Conservation (phyloP, 306 rosid species). For the Sesbania bispinosa region DNA sequence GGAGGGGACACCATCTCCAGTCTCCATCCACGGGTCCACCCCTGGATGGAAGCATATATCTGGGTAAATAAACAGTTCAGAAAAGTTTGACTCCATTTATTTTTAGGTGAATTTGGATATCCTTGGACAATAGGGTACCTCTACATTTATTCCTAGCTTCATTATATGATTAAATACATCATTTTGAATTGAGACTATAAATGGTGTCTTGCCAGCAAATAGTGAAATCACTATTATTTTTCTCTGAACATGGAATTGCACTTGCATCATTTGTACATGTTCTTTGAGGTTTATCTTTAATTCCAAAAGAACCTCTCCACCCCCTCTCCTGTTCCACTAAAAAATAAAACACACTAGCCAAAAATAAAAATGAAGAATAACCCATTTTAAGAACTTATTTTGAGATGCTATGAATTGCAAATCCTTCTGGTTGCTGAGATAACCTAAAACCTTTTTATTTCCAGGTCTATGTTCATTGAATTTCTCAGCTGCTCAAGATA, state of each 20-base stretch:
- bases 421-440: constrained; percentile 2
- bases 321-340: background rate
- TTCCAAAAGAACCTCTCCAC: no score
- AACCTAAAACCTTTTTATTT: constrained; percentile 16
- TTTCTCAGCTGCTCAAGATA: constrained; percentile 38
- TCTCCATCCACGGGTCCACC: background rate
- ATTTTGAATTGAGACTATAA: background rate
- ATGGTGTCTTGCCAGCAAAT: background rate
- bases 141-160: background rate
- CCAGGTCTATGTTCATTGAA: constrained; percentile 56
- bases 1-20: background rate
- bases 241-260: background rate
- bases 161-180: constrained; percentile 1
- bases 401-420: constrained; percentile 12
- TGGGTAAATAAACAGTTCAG: background rate
- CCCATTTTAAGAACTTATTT: background rate
- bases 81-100: constrained; percentile 6
- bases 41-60: background rate
- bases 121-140: background rate
- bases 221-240: background rate
- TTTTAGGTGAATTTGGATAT: constrained; percentile 16
- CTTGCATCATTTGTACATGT: background rate
- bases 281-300: background rate
- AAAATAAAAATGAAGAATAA: background rate
- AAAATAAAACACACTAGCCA: background rate